Evolutionary conservation across 805 yeast genomes (phyloP).

Genomic region (Saccharomycopsis olivae): DNA sequence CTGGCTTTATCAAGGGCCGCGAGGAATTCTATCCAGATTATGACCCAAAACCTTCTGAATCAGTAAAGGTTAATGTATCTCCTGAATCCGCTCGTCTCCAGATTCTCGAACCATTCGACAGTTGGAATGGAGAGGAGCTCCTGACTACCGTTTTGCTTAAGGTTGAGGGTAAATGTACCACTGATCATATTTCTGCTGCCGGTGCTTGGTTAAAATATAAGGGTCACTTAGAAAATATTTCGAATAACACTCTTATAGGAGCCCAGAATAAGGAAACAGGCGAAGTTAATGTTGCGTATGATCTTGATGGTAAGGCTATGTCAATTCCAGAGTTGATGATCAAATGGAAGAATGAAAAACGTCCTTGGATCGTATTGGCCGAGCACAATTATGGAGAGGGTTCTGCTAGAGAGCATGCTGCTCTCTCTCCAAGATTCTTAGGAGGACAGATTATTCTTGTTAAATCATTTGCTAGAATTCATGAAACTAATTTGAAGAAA

Average conservation of each 20-base stretch:
- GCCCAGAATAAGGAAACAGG: conserved; percentile 97
- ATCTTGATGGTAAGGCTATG: conserved; percentile 64
- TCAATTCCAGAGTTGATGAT: conserved; percentile 95
- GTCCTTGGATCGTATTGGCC: conserved; percentile 93
- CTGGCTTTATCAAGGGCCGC: conserved; percentile 72
- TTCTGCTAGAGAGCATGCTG: conserved; percentile 98
- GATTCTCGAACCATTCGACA: conserved; percentile 74
- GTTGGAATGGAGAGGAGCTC: conserved; percentile 83
- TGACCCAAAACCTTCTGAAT: conserved; percentile 55
- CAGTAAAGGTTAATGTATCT: conserved; percentile 55
- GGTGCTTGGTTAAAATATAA: conserved; percentile 99
- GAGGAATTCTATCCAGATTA: conserved; percentile 61
- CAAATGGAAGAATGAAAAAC: conserved; percentile 77
- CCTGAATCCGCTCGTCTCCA: conserved; percentile 90
- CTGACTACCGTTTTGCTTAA: conserved; percentile 68
- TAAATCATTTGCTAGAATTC: conserved; percentile 96
- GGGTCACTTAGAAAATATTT: conserved; percentile 96
- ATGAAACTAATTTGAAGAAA: conserved; percentile 94
- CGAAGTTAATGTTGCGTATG: conserved; percentile 84
- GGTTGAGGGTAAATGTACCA: conserved; percentile 97
- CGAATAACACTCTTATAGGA: conserved; percentile 91
- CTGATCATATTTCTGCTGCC: conserved; percentile 99
- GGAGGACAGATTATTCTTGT: conserved; percentile 86
- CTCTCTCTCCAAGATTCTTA: conserved; percentile 86
- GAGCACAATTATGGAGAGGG: conserved; percentile 99